Conservation (phyloP, 2,329 filamentous ascomycete species). For the Blastomyces emzantsi region DNA sequence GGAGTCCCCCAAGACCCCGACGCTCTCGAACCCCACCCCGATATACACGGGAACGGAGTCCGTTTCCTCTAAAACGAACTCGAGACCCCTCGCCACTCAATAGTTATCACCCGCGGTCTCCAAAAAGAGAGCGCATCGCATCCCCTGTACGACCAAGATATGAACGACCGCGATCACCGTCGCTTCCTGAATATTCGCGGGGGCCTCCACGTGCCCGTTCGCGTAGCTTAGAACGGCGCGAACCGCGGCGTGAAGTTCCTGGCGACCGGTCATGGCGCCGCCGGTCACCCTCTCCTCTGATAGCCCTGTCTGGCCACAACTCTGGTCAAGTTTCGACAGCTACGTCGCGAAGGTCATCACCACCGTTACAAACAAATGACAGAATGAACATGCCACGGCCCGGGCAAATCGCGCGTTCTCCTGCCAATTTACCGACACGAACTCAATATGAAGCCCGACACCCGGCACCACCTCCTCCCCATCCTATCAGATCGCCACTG, state of each 20-base stretch:
- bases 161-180: slow-evolving; percentile 38
- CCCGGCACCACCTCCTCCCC: slow-evolving; percentile 15
- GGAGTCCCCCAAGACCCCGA: slow-evolving; percentile 32
- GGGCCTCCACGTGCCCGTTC: slow-evolving; percentile 39
- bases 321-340: slow-evolving; percentile 47
- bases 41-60: slow-evolving; percentile 25
- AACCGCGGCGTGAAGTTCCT: slow-evolving; percentile 41
- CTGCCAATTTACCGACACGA: slow-evolving; percentile 17
- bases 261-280: slow-evolving; percentile 45
- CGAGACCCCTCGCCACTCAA: slow-evolving; percentile 30
- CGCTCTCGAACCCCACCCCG: slow-evolving; percentile 33
- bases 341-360: slow-evolving; percentile 55
- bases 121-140: slow-evolving; percentile 28
- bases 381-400: slow-evolving; percentile 22
- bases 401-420: slow-evolving; percentile 21
- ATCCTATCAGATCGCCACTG: slow-evolving; percentile 12
- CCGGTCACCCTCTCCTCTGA: slow-evolving; percentile 45
- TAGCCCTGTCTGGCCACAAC: slow-evolving; percentile 38
- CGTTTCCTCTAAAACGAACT: slow-evolving; percentile 25
- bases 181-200: slow-evolving; percentile 27
- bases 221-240: slow-evolving; percentile 46
- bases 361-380: slow-evolving; percentile 41
- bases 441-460: slow-evolving; percentile 9
- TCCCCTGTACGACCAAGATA: slow-evolving; percentile 24
- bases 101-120: slow-evolving; percentile 25